Evolutionary conservation across 2,329 filamentous ascomycete genomes (phyloP).

Genomic region (Pseudogymnoascus verrucosus): DNA sequence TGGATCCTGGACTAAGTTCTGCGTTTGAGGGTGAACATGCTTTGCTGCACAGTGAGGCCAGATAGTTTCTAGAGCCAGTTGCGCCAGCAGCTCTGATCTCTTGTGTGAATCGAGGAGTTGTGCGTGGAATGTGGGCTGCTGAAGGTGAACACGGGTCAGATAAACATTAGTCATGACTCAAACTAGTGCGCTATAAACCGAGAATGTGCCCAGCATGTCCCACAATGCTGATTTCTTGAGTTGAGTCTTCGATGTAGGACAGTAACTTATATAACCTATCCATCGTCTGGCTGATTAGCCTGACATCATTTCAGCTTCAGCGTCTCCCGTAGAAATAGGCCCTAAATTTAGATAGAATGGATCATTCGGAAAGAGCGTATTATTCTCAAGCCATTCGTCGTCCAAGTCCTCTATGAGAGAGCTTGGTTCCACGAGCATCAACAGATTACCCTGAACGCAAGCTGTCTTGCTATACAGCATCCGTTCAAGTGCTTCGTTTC

Average conservation of each 20-base stretch:
- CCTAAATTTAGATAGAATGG: conserved; percentile 1
- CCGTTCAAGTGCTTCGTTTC: conserved; percentile 33
- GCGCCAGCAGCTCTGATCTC: neutral
- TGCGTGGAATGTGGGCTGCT: neutral
- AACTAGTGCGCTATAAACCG: neutral
- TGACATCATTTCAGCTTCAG: neutral
- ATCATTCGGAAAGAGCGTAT: neutral
- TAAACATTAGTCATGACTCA: neutral
- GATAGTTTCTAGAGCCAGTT: neutral
- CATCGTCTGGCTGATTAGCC: neutral
- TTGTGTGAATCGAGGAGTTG: neutral
- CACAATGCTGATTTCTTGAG: neutral
- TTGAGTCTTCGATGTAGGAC: neutral
- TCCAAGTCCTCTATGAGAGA: conserved; percentile 9
- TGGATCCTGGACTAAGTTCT: neutral
- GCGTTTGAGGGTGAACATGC: neutral
- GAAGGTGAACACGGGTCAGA: neutral
- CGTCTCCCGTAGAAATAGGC: neutral
- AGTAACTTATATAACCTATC: neutral
- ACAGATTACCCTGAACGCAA: neutral
- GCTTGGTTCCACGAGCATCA: conserved; percentile 10
- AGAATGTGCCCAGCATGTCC: neutral
- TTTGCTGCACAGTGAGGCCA: neutral
- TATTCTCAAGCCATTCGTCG: neutral
- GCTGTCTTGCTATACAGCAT: conserved; percentile 26